phyloP scores from a whole-genome alignment of 2,329 filamentous ascomycete species.

The Rutstroemia sp. region DNA sequence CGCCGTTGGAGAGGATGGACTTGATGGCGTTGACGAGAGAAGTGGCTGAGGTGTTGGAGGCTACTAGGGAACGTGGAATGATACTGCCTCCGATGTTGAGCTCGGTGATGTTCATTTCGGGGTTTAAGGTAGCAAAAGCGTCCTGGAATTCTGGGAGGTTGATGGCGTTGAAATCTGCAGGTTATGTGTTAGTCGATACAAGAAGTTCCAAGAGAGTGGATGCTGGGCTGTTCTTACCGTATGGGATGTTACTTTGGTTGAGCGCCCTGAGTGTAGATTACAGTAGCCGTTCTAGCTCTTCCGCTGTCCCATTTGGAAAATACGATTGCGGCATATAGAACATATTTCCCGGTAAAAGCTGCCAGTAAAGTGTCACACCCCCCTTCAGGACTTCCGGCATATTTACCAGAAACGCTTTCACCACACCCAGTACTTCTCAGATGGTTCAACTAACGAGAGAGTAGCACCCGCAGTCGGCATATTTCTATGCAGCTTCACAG shows the following conservation, averaged over 20 bases:
- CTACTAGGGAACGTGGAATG: slow-evolving; percentile 4
- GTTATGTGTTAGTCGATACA: neutral
- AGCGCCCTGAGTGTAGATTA: neutral
- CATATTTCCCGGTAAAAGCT: slow-evolving; percentile 9
- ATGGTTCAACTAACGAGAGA: neutral
- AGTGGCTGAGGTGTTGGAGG: neutral
- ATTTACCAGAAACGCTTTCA: slow-evolving; percentile 2
- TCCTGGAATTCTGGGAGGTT: slow-evolving; percentile 6
- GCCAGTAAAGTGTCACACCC: slow-evolving; percentile 1
- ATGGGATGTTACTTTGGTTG: slow-evolving; percentile 1
- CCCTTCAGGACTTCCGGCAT: slow-evolving; percentile 3
- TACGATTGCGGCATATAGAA: slow-evolving; percentile 8
- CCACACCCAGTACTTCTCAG: slow-evolving; percentile 5
- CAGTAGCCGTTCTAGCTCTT: slow-evolving; percentile 3
- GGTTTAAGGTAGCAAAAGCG: slow-evolving; percentile 2
- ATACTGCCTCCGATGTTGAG: slow-evolving; percentile 8
- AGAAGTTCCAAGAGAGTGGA: neutral
- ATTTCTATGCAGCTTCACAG: slow-evolving; percentile 41
- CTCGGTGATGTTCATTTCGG: slow-evolving; percentile 1
- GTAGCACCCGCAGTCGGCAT: slow-evolving; percentile 20
- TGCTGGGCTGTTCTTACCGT: neutral
- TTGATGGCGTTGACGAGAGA: slow-evolving; percentile 2
- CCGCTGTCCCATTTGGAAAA: slow-evolving; percentile 4
- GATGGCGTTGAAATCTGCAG: neutral
- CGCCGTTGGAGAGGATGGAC: slow-evolving; percentile 1